Conservation (phyloP, 1,139 yeast species). For the Geotrichum histeridarum region DNA sequence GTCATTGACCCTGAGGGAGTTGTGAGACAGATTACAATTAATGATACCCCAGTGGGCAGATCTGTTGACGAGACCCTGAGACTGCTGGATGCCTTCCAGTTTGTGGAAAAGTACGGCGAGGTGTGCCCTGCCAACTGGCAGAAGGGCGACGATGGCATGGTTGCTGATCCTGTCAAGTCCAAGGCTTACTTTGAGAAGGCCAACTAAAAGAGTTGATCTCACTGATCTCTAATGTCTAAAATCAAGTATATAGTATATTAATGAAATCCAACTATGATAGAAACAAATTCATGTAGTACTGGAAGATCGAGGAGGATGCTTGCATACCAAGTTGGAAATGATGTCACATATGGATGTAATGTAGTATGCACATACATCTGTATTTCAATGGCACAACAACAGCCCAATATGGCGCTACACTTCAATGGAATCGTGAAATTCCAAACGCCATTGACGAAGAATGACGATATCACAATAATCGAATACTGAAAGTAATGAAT, state of each 20-base stretch:
- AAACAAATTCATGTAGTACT: no score
- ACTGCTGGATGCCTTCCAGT: constrained; percentile 97
- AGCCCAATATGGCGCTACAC: no score
- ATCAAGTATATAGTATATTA: neutral
- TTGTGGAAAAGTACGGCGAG: constrained; percentile 97
- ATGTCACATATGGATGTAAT: no score
- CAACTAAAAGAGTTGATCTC: constrained; percentile 31
- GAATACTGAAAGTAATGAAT: no score
- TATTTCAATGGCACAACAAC: no score
- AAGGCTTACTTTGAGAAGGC: constrained; percentile 73
- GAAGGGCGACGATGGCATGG: constrained; percentile 92
- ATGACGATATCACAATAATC: no score
- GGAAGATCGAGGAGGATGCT: no score
- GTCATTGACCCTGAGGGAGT: constrained; percentile 92
- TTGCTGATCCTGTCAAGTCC: constrained; percentile 76
- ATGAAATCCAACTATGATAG: neutral
- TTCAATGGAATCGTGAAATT: no score
- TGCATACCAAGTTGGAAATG: no score
- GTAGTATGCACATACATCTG: no score
- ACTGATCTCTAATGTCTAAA: neutral
- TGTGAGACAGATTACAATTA: constrained; percentile 93
- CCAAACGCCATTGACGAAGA: no score
- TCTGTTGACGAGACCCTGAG: constrained; percentile 95
- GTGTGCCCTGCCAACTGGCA: constrained; percentile 99
- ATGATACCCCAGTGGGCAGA: constrained; percentile 98